phyloP scores from a whole-genome alignment of 495 filamentous ascomycete species.

The Aspergillus kassunensis region DNA sequence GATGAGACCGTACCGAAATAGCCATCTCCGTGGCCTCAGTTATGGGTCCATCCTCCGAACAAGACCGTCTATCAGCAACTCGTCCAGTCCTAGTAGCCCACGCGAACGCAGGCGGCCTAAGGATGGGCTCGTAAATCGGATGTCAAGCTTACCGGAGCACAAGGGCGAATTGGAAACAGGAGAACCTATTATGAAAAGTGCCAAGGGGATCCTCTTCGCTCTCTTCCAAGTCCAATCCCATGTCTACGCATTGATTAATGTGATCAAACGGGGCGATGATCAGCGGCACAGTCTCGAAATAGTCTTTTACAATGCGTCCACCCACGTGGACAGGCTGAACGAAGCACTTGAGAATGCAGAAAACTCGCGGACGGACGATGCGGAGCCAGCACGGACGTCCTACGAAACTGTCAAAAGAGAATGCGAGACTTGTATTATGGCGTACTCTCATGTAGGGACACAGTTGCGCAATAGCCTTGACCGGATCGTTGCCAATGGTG shows the following conservation, averaged over 20 bases:
- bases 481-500: constrained; percentile 67
- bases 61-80: constrained; percentile 44
- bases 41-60: constrained; percentile 72
- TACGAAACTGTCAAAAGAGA: constrained; percentile 59
- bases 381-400: constrained; percentile 39
- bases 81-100: constrained; percentile 55
- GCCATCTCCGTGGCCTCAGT: constrained; percentile 77
- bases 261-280: constrained; percentile 63
- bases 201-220: constrained; percentile 83
- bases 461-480: constrained; percentile 66
- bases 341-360: constrained; percentile 66
- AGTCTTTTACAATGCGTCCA: constrained; percentile 71
- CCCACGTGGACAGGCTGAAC: constrained; percentile 70
- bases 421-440: constrained; percentile 66
- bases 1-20: constrained; percentile 64
- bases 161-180: constrained; percentile 57
- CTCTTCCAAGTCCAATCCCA: constrained; percentile 76
- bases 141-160: constrained; percentile 81
- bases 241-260: constrained; percentile 65
- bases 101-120: constrained; percentile 49
- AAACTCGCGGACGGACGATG: constrained; percentile 33
- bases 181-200: constrained; percentile 69
- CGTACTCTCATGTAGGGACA: constrained; percentile 70
- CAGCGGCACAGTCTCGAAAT: constrained; percentile 71
- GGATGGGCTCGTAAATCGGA: constrained; percentile 62